A percentile compares a stretch with the other conserved stretches of the same genome.
Conservation (phyloP, 139 green algal genomes). For the Chlamydomonas schloesseri region DNA sequence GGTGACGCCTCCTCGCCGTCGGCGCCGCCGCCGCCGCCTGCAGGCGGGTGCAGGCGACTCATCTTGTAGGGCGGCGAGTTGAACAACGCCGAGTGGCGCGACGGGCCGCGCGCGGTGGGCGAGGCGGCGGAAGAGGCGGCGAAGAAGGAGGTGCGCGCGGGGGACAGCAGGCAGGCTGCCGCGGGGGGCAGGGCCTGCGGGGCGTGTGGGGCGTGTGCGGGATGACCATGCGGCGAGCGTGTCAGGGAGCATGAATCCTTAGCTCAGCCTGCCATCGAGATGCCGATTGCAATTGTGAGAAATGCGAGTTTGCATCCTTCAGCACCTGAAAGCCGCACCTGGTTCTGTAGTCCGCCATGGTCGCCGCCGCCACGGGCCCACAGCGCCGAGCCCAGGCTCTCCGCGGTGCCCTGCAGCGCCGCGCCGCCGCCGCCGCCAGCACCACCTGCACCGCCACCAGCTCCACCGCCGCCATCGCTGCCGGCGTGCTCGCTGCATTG, state of each 20-base stretch:
- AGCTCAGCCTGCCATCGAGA: too few species aligned
- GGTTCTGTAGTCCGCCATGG: neutral
- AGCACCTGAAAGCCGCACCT: neutral
- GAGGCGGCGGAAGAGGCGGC: neutral
- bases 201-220: neutral
- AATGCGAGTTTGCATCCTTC: too few species aligned
- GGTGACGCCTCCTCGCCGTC: neutral
- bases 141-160: neutral
- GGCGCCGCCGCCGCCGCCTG: neutral
- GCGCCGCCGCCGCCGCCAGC: neutral
- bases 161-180: constrained; percentile 32
- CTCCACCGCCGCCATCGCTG: neutral
- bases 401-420: neutral
- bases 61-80: constrained; percentile 37
- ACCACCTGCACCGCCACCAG: neutral
- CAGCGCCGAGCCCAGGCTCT: neutral
- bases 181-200: constrained; percentile 11
- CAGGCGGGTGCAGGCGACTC: neutral
- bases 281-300: too few species aligned
- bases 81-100: constrained; percentile 8
- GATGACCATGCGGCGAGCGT: neutral
- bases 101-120: neutral
- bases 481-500: too few species aligned
- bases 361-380: neutral
- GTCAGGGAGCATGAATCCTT: too few species aligned